phyloP scores from a whole-genome alignment of 768 basidiomycete genomes.

The Phylloporus sp. region DNA sequence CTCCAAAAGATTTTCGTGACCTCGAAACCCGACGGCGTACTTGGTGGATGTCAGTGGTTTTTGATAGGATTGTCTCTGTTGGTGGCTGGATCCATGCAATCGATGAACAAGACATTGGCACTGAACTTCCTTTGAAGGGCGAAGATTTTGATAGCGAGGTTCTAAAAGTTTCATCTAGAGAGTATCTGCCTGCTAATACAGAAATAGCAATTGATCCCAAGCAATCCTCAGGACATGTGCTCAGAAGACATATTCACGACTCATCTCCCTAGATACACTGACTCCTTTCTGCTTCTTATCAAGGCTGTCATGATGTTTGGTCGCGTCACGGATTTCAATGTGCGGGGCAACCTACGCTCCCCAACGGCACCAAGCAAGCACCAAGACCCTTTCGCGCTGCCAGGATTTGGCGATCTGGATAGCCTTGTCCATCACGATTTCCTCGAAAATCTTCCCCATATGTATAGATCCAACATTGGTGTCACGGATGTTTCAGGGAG shows the following conservation, averaged over 20 bases:
- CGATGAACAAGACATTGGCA: slow-evolving; percentile 79
- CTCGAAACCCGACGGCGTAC: slow-evolving; percentile 74
- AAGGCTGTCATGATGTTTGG: slow-evolving; percentile 85
- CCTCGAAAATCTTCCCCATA: slow-evolving; percentile 62
- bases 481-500: slow-evolving; percentile 55
- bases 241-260: slow-evolving; percentile 59
- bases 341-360: slow-evolving; percentile 64
- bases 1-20: slow-evolving; percentile 71
- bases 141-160: slow-evolving; percentile 77
- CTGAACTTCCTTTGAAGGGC: slow-evolving; percentile 71
- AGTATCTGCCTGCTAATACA: slow-evolving; percentile 11
- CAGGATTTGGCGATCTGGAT: slow-evolving; percentile 68
- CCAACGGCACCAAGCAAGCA: slow-evolving; percentile 63
- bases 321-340: slow-evolving; percentile 79
- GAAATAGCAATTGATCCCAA: slow-evolving; percentile 51
- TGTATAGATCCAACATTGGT: slow-evolving; percentile 59
- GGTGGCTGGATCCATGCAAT: slow-evolving; percentile 86
- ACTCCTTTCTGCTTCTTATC: slow-evolving; percentile 75
- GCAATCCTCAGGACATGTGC: slow-evolving; percentile 71
- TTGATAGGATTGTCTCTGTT: slow-evolving; percentile 75
- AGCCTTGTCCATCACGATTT: slow-evolving; percentile 63
- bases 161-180: slow-evolving; percentile 17
- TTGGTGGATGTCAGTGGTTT: slow-evolving; percentile 90
- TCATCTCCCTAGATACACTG: slow-evolving; percentile 74
- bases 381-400: slow-evolving; percentile 64